A percentile compares a stretch with the other conserved stretches of the same genome.
phyloP scores from a whole-genome alignment of 352 stramenopile genomes.

The Saprolegnia diclina region DNA sequence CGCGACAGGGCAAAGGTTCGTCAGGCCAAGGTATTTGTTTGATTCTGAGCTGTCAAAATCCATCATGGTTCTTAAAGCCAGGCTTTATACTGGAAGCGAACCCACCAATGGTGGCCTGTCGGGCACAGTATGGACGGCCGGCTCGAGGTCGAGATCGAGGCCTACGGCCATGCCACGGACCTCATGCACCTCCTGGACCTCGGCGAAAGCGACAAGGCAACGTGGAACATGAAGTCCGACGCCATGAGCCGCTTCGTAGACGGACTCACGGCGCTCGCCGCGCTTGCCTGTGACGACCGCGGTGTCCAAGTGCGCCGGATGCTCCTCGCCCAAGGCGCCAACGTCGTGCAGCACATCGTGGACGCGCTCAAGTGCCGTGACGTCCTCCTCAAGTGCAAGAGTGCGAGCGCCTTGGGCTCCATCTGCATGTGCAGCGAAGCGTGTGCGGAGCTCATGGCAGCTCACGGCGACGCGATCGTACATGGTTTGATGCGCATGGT shows the following conservation, averaged over 20 bases:
- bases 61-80: background rate
- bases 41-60: too few species aligned
- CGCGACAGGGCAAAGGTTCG: background rate
- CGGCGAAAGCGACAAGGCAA: conserved; percentile 11
- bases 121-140: background rate
- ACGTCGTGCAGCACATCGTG: conserved; percentile 10
- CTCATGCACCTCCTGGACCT: conserved; percentile 23
- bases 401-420: conserved; percentile 22
- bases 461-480: background rate
- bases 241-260: conserved; percentile 25
- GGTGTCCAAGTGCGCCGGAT: conserved; percentile 15
- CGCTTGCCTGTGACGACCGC: conserved; percentile 19
- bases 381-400: conserved; percentile 25
- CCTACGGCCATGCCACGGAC: conserved; percentile 21
- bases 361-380: conserved; percentile 25
- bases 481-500: conserved; percentile 18
- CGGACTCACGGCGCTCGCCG: conserved; percentile 22
- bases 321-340: conserved; percentile 20
- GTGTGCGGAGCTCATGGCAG: conserved; percentile 1
- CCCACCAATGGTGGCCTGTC: background rate
- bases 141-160: conserved; percentile 21
- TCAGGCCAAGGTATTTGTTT: background rate
- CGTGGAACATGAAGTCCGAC: conserved; percentile 27
- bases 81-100: background rate
- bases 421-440: conserved; percentile 22